Base-by-base conservation (phyloP, 352 stramenopile genomes). In the Phytophthora foliorum region DNA sequence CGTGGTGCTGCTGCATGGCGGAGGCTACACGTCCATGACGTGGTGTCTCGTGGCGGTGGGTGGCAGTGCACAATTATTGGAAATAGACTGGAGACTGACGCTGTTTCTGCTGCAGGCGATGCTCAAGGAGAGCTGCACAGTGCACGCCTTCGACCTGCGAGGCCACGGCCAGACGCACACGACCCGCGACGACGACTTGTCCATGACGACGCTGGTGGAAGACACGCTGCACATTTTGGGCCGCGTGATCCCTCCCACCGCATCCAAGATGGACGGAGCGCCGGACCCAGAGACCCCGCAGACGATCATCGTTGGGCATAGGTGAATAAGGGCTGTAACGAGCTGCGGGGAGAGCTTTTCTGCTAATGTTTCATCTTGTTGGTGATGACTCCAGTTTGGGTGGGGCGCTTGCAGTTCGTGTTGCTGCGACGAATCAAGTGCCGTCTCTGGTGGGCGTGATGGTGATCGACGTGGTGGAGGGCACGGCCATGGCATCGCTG, bases 391-490 rank as follows among this genome's bases (percentile, higher is more conserved):
- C 0, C 63, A 97, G 90, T 77, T 72, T 97, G 67, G 89, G 91
- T 11, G 91, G 90, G 21, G 89, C 89, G 17, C 74, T 97, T 5
- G 90, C 84, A 13, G 89, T 96, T 27, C 86, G 89, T 16, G 85
- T 94, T 14, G 85, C 81, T 1, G 83, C 81, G 2, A 82, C 81
- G 6, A 68, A 81, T 27, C 75, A 85, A 24, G 75, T 96, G 22
- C 52, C 67, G 16, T 90, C 84, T 3, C 70, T 97, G 10, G 81
- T 86, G 11, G 91, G 91, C 16, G 78, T 96, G 3, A 92, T 97
- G 77, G 89, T 97, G 36, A 88, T 97, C 44, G 91, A 97, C 63
- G 91, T 97, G 8, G 91, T 97, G 9, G 91, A 97, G 56, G 89
- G 89, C 45, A 97, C 91, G 7, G 89, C 91, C 6, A 72, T 97